Percentiles rank a stretch among this genome's conserved stretches.
Conservation (phyloP, 78 protist genomes). For the Dictyostelium discoideum region DNA sequence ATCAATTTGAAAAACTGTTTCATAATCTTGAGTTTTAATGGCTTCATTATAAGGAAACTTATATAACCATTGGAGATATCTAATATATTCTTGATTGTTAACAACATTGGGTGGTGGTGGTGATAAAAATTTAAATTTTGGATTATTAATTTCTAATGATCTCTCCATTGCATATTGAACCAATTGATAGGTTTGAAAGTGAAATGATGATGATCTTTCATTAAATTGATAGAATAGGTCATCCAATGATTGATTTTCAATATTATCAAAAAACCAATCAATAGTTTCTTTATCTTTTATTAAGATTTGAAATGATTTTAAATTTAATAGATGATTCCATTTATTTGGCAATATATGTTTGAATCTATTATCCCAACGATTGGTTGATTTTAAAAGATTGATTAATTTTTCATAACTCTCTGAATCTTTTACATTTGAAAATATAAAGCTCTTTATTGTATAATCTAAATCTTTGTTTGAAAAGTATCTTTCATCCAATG, state of each 20-base stretch:
- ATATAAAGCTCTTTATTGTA: not conserved
- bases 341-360: not conserved
- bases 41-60: not conserved
- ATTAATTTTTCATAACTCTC: not conserved
- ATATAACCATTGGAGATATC: not conserved
- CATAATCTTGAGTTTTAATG: not conserved
- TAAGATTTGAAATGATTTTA: not conserved
- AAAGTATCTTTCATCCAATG: not conserved
- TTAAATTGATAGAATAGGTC: not conserved
- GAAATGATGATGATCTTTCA: not conserved
- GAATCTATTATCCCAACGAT: not conserved
- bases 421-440: not conserved
- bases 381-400: not conserved
- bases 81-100: not conserved
- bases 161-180: not conserved
- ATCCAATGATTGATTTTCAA: not conserved
- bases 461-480: not conserved
- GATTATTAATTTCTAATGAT: not conserved
- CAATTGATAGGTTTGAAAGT: not conserved
- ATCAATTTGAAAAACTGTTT: not conserved
- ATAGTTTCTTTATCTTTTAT: not conserved
- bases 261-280: not conserved
- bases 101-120: not conserved
- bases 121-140: not conserved
- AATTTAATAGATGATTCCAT: not conserved